These are phyloP conservation scores for Pezicula carpinea DNA, from an alignment of 2,329 filamentous ascomycete species.

Conservation along the genomic window DNA sequence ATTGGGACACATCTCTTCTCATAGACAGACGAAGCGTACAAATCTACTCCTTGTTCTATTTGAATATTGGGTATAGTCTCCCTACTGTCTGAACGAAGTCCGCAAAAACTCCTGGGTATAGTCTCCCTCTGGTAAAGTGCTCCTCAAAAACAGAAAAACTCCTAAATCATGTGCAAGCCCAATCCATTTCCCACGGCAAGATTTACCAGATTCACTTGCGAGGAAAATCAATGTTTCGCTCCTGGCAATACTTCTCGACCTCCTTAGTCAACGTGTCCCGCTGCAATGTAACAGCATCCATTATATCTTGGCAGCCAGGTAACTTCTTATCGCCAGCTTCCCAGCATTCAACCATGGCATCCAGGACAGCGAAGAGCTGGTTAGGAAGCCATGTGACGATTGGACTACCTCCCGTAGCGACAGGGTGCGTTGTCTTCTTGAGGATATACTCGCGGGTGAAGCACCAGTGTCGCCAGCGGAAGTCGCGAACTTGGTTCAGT, in stretches of 20 bases:
- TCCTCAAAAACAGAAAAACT: no score
- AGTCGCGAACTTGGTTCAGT: slow-evolving; percentile 73
- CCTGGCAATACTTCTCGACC: slow-evolving; percentile 68
- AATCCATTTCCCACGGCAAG: no score
- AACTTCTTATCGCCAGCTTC: slow-evolving; percentile 26
- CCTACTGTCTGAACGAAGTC: no score
- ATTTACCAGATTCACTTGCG: no score
- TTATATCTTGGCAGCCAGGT: slow-evolving; percentile 50
- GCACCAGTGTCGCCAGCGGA: slow-evolving; percentile 81
- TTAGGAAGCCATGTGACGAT: slow-evolving; percentile 85
- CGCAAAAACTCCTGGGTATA: no score
- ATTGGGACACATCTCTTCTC: no score
- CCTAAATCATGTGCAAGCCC: no score
- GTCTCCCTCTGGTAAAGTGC: no score
- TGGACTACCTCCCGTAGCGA: slow-evolving; percentile 74
- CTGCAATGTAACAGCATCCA: slow-evolving; percentile 62
- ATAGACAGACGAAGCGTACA: no score
- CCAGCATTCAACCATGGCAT: slow-evolving; percentile 60
- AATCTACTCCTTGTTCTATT: no score
- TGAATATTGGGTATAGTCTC: no score
- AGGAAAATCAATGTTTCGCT: slow-evolving; percentile 41
- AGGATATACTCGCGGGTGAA: slow-evolving; percentile 83
- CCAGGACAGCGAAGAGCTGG: slow-evolving; percentile 70
- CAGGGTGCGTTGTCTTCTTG: slow-evolving; percentile 70
- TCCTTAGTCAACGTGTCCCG: slow-evolving; percentile 64